A percentile compares a stretch with the other conserved stretches of the same genome.
phyloP scores from a whole-genome alignment of 2,329 filamentous ascomycete species.

The Stachybotrys echinatus region DNA sequence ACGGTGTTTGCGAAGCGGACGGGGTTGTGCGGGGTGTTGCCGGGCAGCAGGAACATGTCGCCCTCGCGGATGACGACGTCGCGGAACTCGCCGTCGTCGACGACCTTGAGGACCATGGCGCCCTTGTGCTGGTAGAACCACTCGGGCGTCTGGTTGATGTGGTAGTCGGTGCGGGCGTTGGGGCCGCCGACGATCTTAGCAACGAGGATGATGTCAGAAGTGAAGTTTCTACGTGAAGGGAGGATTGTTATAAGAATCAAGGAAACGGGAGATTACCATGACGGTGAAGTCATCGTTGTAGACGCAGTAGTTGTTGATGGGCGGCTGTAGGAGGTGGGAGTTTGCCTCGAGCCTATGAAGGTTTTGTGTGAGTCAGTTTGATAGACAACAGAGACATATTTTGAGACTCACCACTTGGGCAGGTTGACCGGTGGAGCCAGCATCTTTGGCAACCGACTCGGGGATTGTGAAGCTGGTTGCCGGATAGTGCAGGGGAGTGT shows the following conservation, averaged over 20 bases:
- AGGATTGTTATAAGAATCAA: neutral
- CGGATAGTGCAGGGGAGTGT: too few species aligned
- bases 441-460: too few species aligned
- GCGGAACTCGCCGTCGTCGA: conserved; percentile 66
- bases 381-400: conserved; percentile 1
- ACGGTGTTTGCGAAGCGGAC: conserved; percentile 90
- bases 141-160: conserved; percentile 93
- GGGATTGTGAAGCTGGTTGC: too few species aligned
- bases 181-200: conserved; percentile 95
- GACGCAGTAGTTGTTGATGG: conserved; percentile 96
- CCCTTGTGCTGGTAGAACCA: conserved; percentile 98
- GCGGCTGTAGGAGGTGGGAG: conserved; percentile 85
- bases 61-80: conserved; percentile 90
- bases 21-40: conserved; percentile 95
- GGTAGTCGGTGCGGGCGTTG: conserved; percentile 94
- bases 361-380: conserved; percentile 6
- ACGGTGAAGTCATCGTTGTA: conserved; percentile 80
- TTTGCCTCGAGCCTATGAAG: conserved; percentile 76
- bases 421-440: conserved; percentile 48
- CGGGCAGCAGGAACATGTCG: conserved; percentile 86
- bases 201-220: conserved; percentile 2
- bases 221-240: neutral
- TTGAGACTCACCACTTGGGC: conserved; percentile 55
- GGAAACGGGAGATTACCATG: conserved; percentile 51
- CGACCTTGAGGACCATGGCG: conserved; percentile 88